These are phyloP conservation scores for Boeremia lycopersici DNA, from an alignment of 2,329 filamentous ascomycete species.

Conservation along the genomic window DNA sequence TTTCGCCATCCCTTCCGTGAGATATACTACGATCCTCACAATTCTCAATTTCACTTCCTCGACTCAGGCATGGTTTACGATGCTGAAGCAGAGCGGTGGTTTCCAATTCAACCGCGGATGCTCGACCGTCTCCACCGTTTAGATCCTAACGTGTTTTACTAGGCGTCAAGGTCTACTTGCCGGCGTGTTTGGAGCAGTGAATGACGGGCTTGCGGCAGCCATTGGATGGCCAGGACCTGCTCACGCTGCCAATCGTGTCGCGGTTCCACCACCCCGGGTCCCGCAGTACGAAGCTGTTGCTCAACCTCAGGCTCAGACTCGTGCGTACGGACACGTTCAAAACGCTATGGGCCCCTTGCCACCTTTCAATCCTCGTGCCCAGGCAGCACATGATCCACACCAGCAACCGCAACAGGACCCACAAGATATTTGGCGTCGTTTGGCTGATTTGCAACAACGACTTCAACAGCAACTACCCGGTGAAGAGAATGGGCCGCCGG, in stretches of 20 bases:
- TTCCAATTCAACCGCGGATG: background rate
- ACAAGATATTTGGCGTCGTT: background rate
- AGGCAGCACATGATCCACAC: background rate
- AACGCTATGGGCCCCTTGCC: background rate
- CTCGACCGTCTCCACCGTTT: background rate
- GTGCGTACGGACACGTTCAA: background rate
- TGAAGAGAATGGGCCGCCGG: background rate
- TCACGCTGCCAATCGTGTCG: background rate
- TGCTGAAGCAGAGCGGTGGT: background rate
- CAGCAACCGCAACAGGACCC: background rate
- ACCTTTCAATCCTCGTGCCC: background rate
- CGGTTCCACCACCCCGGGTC: background rate
- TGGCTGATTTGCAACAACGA: too few relatives aligned
- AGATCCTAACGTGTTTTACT: background rate
- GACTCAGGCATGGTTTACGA: background rate
- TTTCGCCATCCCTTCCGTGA: background rate
- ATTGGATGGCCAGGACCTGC: background rate
- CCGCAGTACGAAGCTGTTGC: background rate
- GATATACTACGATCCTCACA: background rate
- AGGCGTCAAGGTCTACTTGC: background rate
- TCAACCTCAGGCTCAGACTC: background rate
- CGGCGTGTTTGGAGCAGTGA: background rate
- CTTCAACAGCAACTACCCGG: too few relatives aligned
- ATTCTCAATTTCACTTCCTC: background rate
- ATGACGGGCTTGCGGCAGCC: background rate